Evolutionary conservation across 106 monocot genomes (phyloP).

Genomic region (Platanthera zijinensis): DNA sequence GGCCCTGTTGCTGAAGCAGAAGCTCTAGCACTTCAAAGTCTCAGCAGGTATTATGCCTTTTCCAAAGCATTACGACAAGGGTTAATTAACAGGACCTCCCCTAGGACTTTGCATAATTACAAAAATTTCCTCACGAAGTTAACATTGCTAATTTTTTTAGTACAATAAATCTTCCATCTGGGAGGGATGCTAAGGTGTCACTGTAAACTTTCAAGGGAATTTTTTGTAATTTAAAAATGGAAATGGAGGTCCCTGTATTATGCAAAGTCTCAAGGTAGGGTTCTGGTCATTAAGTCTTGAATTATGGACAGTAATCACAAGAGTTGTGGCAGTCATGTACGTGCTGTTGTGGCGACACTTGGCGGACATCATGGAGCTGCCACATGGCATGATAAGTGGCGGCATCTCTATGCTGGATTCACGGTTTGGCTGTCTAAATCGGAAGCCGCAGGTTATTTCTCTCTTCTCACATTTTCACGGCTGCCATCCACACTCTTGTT

Average conservation of each 20-base stretch:
- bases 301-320: not conserved
- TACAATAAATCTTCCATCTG: too few species aligned
- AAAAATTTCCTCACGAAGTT: too few species aligned
- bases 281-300: too few species aligned
- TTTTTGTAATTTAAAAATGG: too few species aligned
- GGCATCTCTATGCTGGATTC: constrained; percentile 77
- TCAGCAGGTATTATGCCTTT: constrained; percentile 48
- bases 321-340: constrained; percentile 51
- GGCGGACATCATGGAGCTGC: constrained; percentile 80
- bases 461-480: not conserved
- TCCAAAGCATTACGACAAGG: not conserved
- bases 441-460: constrained; percentile 34
- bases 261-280: too few species aligned
- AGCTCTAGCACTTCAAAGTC: constrained; percentile 58
- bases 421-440: constrained; percentile 76
- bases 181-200: too few species aligned
- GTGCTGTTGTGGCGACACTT: constrained; percentile 73
- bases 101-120: too few species aligned
- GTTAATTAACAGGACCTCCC: too few species aligned
- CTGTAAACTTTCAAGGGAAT: too few species aligned
- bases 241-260: too few species aligned
- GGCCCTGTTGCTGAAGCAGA: constrained; percentile 80
- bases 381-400: constrained; percentile 72
- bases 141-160: too few species aligned
- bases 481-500: too few species aligned